Conservation (phyloP, 129 eudicot genomes). For the Heracleum sosnowskyi region DNA sequence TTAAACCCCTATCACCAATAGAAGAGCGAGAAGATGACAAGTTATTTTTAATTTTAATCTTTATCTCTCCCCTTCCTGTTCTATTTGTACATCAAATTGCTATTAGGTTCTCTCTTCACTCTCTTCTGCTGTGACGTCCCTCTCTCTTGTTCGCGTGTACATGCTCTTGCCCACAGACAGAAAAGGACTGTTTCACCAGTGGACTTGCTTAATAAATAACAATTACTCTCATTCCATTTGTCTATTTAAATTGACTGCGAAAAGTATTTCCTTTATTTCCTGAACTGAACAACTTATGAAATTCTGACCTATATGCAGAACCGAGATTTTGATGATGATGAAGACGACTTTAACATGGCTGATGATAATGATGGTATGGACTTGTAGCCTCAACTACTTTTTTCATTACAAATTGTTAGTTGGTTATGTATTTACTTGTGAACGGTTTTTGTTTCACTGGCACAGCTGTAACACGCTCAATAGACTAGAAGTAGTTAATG, state of each 20-base stretch:
- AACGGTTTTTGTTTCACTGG: not conserved
- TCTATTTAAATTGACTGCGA: not conserved
- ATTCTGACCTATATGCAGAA: constrained; percentile 27
- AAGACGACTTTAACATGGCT: constrained; percentile 60
- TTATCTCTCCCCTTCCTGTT: too few relatives aligned
- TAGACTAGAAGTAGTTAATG: not conserved
- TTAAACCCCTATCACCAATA: not conserved
- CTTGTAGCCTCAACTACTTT: not conserved
- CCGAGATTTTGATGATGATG: constrained; percentile 65
- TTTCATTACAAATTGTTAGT: not conserved
- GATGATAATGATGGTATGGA: constrained; percentile 50
- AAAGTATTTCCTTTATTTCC: not conserved
- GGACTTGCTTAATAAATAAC: too few relatives aligned
- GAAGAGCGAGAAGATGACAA: not conserved
- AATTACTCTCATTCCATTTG: not conserved
- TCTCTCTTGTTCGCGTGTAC: not conserved
- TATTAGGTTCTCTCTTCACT: not conserved
- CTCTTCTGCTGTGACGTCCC: not conserved
- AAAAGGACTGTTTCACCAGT: too few relatives aligned
- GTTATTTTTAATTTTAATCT: too few relatives aligned
- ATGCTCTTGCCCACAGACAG: not conserved
- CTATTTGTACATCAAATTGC: too few relatives aligned
- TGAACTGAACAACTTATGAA: not conserved
- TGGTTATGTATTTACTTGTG: not conserved
- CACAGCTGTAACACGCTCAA: not conserved